Evolutionary conservation across 2,329 filamentous ascomycete genomes (phyloP), one percentile per base, ranked within the genome.

Genomic region (Colletotrichum echinochloae): DNA sequence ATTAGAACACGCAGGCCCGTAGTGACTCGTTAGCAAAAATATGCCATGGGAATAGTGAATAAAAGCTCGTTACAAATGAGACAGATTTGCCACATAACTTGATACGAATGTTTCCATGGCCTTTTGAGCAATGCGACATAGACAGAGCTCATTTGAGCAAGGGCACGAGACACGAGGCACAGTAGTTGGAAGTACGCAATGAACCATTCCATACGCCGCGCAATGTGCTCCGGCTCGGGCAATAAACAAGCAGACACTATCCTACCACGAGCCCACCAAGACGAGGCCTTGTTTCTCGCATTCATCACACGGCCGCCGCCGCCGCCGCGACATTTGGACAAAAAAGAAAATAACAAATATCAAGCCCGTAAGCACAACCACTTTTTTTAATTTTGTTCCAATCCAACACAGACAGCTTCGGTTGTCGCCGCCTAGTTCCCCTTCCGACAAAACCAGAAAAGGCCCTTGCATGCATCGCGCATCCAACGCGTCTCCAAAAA

Each of bases 211-310:
- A 35, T 64, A 61, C 37, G 56, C 55, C 57, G 33, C 28, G 64
- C 57, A 26, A 33, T 63, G 20, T 67, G 64, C 68, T 48, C 37
- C 64, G 46, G 57, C 52, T 63, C 33, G 35, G 55, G 26, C 54
- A 63, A 67, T 33, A 41, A 55, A 60, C 23, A 55, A 59, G 57
- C 33, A 59, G 41, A 71, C 64, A 68, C 64, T 68, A 68, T 71
- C 57, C 65, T 70, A 70, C 56, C 51, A 49, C 23, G 28, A 57
- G 30, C 35, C 59, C 33, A 37, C 49, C 33, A 56, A 8, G 9
- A 28, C 14, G 20, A 56, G 30, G 54, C 39, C 33, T 57, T 44
- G 20, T 39, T 46, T 35, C 52, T 39, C 20, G 23, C n/a, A 30
- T 26, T 48, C 39, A 49, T 26, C 48, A 30, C n/a, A 26, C 56